These are phyloP conservation scores for Nitzschia sp. DNA, from an alignment of 108 stramenopile genomes.

Conservation along the genomic window DNA sequence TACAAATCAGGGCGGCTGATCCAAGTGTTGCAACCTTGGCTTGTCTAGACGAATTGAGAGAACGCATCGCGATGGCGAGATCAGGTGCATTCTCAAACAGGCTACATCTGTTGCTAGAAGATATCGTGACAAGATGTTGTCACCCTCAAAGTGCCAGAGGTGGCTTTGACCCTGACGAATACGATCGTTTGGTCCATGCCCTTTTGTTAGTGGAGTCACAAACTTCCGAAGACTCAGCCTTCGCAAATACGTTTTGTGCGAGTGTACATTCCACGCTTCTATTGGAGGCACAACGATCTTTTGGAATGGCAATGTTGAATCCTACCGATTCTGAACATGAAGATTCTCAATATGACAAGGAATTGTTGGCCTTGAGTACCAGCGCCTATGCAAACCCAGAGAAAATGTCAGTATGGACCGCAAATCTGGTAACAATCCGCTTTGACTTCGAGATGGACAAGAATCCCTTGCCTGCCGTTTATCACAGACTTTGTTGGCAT, in stretches of 20 bases:
- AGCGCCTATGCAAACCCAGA: constrained; percentile 24
- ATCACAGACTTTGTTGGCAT: constrained; percentile 42
- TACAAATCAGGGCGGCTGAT: background rate
- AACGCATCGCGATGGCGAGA: constrained; percentile 9
- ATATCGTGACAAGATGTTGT: constrained; percentile 25
- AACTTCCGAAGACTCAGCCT: background rate
- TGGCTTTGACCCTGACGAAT: constrained; percentile 4
- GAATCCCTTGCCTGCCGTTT: constrained; percentile 37
- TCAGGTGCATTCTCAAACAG: constrained; percentile 9
- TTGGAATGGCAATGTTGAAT: constrained; percentile 49
- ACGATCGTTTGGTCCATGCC: constrained; percentile 19
- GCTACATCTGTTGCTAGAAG: constrained; percentile 24
- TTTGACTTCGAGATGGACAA: constrained; percentile 44
- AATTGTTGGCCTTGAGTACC: constrained; percentile 29
- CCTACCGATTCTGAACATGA: constrained; percentile 40
- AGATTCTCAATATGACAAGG: constrained; percentile 37
- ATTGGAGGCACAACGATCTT: constrained; percentile 41
- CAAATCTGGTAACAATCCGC: constrained; percentile 56
- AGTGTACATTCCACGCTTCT: constrained; percentile 35
- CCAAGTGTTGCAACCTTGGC: constrained; percentile 7
- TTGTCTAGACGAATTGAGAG: constrained; percentile 27
- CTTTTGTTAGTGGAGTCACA: background rate
- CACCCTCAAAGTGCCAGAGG: background rate
- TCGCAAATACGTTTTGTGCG: constrained; percentile 17
- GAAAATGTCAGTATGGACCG: constrained; percentile 30